Evolutionary conservation across 2,329 filamentous ascomycete genomes (phyloP).

Genomic region (Trichoderma koningiopsis): DNA sequence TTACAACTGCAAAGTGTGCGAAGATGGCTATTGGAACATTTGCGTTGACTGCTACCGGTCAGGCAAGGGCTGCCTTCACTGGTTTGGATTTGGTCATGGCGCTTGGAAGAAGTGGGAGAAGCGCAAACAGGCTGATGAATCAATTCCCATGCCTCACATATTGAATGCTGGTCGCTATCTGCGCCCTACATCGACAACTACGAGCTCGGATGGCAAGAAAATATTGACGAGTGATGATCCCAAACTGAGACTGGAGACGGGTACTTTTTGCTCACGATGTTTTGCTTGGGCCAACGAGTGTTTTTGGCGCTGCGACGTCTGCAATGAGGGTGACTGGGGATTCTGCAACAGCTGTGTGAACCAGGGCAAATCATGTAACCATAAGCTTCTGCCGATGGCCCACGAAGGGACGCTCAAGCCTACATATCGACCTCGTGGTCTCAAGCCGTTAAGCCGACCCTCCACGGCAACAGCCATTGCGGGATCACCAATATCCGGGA

Average conservation of each 20-base stretch:
- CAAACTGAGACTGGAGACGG: conserved; percentile 67
- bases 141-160: conserved; percentile 56
- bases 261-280: conserved; percentile 83
- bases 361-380: conserved; percentile 76
- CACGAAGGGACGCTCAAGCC: conserved; percentile 51
- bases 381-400: conserved; percentile 75
- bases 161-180: conserved; percentile 60
- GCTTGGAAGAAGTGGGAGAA: conserved; percentile 70
- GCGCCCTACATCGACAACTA: conserved; percentile 51
- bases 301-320: conserved; percentile 85
- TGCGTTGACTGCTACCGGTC: conserved; percentile 79
- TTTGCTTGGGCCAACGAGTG: conserved; percentile 73
- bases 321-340: conserved; percentile 93
- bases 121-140: conserved; percentile 43
- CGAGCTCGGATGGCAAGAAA: conserved; percentile 57
- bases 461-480: conserved; percentile 52
- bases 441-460: conserved; percentile 48
- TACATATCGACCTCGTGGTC: conserved; percentile 43
- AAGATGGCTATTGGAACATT: conserved; percentile 72
- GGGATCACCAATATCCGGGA: conserved; percentile 48
- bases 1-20: conserved; percentile 76
- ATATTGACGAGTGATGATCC: conserved; percentile 70
- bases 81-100: conserved; percentile 82
- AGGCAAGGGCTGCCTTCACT: conserved; percentile 77
- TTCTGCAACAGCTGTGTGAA: conserved; percentile 90